These are phyloP conservation scores for Fistulinella staudtii DNA, from an alignment of 1,284 basidiomycete genomes.

Conservation along the genomic window DNA sequence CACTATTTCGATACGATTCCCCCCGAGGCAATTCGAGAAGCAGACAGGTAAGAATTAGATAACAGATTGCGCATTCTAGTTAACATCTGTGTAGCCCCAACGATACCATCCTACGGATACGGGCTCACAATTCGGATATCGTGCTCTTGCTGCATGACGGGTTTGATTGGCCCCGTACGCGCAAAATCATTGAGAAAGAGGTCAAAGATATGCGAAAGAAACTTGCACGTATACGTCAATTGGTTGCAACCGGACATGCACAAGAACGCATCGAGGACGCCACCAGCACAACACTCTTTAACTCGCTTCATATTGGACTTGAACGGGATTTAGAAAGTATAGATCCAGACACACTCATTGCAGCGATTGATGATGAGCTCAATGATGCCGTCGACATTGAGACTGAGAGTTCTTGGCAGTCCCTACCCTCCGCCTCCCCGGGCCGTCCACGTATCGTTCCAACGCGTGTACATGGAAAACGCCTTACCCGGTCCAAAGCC, in stretches of 20 bases:
- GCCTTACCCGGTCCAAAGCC: slow-evolving; percentile 71
- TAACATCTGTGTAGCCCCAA: slow-evolving; percentile 36
- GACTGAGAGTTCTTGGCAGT: slow-evolving; percentile 85
- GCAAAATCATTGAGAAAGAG: slow-evolving; percentile 84
- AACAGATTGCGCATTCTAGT: slow-evolving; percentile 5
- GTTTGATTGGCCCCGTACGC: slow-evolving; percentile 89
- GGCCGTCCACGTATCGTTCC: slow-evolving; percentile 40
- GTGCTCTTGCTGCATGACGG: slow-evolving; percentile 82
- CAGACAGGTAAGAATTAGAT: slow-evolving; percentile 42
- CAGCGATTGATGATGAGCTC: slow-evolving; percentile 89
- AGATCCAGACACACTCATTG: slow-evolving; percentile 74
- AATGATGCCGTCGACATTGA: slow-evolving; percentile 74
- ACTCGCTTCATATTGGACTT: slow-evolving; percentile 89
- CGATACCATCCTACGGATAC: slow-evolving; percentile 50
- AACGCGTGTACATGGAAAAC: slow-evolving; percentile 49
- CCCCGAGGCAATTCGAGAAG: slow-evolving; percentile 46
- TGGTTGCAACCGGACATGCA: slow-evolving; percentile 89
- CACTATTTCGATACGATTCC: slow-evolving; percentile 70
- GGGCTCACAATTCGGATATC: slow-evolving; percentile 59
- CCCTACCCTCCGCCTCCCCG: slow-evolving; percentile 47
- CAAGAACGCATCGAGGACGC: slow-evolving; percentile 82
- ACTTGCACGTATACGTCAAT: slow-evolving; percentile 87
- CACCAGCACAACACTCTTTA: slow-evolving; percentile 80
- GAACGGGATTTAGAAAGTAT: slow-evolving; percentile 68
- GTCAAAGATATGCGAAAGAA: slow-evolving; percentile 83